Evolutionary conservation across 192 early-diverging fungal species (phyloP).

Genomic region (Rhizophagus sp.): DNA sequence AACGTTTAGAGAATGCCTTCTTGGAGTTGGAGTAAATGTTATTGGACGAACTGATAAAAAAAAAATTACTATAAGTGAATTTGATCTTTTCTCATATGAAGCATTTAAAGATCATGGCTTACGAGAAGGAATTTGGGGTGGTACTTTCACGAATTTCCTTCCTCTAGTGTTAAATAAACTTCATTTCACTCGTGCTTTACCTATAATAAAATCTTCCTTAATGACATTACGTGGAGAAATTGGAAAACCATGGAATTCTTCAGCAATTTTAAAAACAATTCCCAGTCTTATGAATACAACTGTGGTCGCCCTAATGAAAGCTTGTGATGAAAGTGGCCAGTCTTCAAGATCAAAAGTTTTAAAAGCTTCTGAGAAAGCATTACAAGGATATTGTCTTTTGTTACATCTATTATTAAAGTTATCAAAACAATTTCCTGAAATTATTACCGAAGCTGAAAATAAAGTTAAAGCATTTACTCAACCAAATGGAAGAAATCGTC

Average conservation of each 20-base stretch:
- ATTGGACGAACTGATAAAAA: background rate
- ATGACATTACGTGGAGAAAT: background rate
- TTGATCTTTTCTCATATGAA: conserved; percentile 16
- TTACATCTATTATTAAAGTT: background rate
- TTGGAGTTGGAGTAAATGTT: conserved; percentile 2
- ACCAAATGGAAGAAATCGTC: background rate
- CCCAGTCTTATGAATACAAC: conserved; percentile 8
- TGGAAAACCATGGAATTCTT: background rate
- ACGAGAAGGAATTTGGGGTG: conserved; percentile 13
- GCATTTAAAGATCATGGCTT: background rate
- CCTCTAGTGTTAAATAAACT: background rate
- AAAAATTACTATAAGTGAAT: background rate
- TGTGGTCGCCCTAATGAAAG: conserved; percentile 12
- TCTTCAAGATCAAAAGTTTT: background rate
- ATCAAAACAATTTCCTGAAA: background rate
- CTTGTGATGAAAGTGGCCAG: conserved; percentile 1
- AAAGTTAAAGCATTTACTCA: background rate
- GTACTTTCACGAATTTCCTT: conserved; percentile 11
- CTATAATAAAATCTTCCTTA: conserved; percentile 6
- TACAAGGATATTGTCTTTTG: conserved; percentile 23
- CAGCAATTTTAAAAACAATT: conserved; percentile 1
- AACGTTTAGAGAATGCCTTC: background rate
- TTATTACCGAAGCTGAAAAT: background rate
- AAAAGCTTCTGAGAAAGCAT: conserved; percentile 18
- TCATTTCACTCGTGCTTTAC: conserved; percentile 1